Base-by-base conservation (phyloP, 2,329 filamentous ascomycete species). In the Fusarium pseudonygamai region DNA sequence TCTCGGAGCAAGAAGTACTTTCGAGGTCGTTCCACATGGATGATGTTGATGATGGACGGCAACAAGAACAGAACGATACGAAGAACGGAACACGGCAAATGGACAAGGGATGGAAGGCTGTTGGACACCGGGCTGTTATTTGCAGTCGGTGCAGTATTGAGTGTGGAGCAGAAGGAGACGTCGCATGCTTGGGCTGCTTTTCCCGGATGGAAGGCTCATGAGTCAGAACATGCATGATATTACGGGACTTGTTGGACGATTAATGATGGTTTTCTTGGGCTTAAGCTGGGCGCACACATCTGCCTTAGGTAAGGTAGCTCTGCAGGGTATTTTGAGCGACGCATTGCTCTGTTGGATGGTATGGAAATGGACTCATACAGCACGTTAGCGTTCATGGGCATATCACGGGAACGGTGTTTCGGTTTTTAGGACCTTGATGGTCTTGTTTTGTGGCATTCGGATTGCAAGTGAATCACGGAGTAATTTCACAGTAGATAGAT, bases 121-220 rank as follows among this genome's bases (percentile, higher is more conserved):
- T 78, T 36, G 85, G 85, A 13, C 88, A 90, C 72, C 82, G 84
- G 14, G 82, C 85, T 39, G 86, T 88, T 74, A 84, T 93, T 6
- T 93, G 92, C 78, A 92, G 91, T 77, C 85, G 87, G 24, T 93
- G 92, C 80, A 93, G 91, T 78, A 86, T 93, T 7, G 92, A 93
- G 78, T 85, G 85, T 30, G 91, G 91, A 0, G 77, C 82, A 26
- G 87, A 92, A 60, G 91, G 91, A 32, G 90, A 93, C 53, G 87
- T 92, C 10, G 87, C 90, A 66, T 93, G 92, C 76, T 80, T 92
- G 53, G 90, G 90, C 4, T 93, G 92, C 72, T 82, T 91, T 45
- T 83, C 84, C 15, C 78, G 81, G 5, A 82, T 84, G 78, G 83
- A 84, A 64, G 81, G 81, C 20, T 77, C 80, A 14, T 78, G 61